phyloP scores from a whole-genome alignment of 163 green algal genomes.

The Chloroidium sp. region DNA sequence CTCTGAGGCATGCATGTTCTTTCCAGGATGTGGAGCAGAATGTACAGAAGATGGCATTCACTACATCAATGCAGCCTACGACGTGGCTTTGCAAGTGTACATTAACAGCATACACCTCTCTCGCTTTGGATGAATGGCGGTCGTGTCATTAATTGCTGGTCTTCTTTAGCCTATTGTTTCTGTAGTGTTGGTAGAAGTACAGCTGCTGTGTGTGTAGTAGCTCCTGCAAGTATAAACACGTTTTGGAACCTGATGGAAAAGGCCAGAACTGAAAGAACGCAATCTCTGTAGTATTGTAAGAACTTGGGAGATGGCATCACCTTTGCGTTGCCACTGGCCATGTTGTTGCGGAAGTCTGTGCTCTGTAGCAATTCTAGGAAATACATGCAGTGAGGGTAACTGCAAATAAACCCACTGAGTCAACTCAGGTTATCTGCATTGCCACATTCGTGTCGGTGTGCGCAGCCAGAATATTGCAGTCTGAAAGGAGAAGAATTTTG shows the following conservation, averaged over 20 bases:
- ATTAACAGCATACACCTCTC: slow-evolving; percentile 3
- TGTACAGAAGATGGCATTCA: slow-evolving; percentile 30
- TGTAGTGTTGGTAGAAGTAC: slow-evolving; percentile 64
- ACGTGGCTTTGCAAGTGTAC: slow-evolving; percentile 25
- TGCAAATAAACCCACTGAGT: slow-evolving; percentile 17
- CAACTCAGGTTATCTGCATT: too few species aligned
- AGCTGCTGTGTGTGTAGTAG: slow-evolving; percentile 75
- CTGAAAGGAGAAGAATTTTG: too few species aligned
- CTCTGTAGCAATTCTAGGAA: slow-evolving; percentile 80
- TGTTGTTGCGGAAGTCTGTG: slow-evolving; percentile 64
- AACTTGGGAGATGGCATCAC: too few species aligned
- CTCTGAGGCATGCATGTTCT: not conserved
- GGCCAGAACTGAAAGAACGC: too few species aligned
- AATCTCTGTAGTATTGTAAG: too few species aligned
- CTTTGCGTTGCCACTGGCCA: slow-evolving; percentile 26
- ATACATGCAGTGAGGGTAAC: slow-evolving; percentile 80
- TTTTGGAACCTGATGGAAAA: too few species aligned
- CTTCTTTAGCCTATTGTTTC: slow-evolving; percentile 28
- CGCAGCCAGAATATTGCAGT: too few species aligned
- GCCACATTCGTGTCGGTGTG: too few species aligned
- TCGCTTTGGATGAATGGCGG: too few species aligned
- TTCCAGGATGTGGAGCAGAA: slow-evolving; percentile 16
- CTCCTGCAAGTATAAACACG: slow-evolving; percentile 42
- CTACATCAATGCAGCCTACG: slow-evolving; percentile 30
- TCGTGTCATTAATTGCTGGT: too few species aligned